Conservation (phyloP, 192 early-diverging fungal genomes). For the Dissophora ornata region DNA sequence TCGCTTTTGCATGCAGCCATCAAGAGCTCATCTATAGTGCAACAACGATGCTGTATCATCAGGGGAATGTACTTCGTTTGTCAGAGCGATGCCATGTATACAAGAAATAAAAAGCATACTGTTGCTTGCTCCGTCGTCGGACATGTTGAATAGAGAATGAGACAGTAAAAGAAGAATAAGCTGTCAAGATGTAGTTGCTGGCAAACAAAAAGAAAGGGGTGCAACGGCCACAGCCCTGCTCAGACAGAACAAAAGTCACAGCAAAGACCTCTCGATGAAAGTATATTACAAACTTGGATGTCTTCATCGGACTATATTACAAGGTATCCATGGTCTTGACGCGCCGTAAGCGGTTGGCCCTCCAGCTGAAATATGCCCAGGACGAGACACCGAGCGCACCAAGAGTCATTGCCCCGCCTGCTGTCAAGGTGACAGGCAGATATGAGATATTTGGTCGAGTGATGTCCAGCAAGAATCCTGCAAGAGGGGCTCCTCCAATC, state of each 20-base stretch:
- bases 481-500: slow-evolving; percentile 57
- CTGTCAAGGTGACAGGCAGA: slow-evolving; percentile 34
- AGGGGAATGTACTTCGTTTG: too few relatives aligned
- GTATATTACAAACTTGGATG: too few relatives aligned
- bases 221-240: too few relatives aligned
- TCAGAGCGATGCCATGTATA: too few relatives aligned
- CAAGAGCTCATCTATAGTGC: slow-evolving; percentile 72
- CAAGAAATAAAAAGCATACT: slow-evolving; percentile 21
- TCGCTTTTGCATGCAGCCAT: slow-evolving; percentile 77
- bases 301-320: not conserved
- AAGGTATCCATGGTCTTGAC: slow-evolving; percentile 4
- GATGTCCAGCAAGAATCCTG: slow-evolving; percentile 44
- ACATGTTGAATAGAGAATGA: slow-evolving; percentile 25
- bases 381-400: slow-evolving; percentile 24
- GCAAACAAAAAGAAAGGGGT: too few relatives aligned
- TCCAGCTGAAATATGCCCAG: slow-evolving; percentile 29
- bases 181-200: not conserved
- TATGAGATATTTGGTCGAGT: slow-evolving; percentile 40
- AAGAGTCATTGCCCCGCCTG: slow-evolving; percentile 19
- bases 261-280: too few relatives aligned
- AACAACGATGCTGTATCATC: too few relatives aligned
- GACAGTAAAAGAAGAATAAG: too few relatives aligned
- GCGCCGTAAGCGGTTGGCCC: not conserved
- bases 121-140: slow-evolving; percentile 44
- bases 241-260: too few relatives aligned